A percentile compares a stretch with the other conserved stretches of the same genome.
These are phyloP conservation scores for Clonostachys rosea DNA, from an alignment of 2,329 filamentous ascomycete genomes.

Conservation along the genomic window DNA sequence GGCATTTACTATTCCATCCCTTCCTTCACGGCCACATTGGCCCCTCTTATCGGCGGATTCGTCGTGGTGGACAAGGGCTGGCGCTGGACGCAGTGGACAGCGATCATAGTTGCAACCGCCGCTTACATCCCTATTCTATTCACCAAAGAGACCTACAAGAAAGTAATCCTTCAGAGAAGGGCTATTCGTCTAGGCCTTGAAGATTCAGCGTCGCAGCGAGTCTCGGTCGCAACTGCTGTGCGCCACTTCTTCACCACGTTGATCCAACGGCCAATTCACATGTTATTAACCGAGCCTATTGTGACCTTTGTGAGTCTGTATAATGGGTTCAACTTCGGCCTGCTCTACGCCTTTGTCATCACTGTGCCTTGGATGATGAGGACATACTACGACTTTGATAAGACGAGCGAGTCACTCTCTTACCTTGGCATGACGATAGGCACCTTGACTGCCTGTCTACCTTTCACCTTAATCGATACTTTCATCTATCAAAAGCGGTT, in stretches of 20 bases:
- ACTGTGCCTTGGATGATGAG: constrained; percentile 66
- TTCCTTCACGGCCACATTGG: constrained; percentile 58
- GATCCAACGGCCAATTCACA: constrained; percentile 60
- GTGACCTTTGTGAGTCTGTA: constrained; percentile 62
- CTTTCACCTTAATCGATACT: constrained; percentile 41
- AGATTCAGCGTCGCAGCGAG: constrained; percentile 15
- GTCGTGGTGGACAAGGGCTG: constrained; percentile 59
- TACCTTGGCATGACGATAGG: constrained; percentile 68
- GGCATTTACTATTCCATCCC: constrained; percentile 61
- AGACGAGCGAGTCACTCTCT: constrained; percentile 56
- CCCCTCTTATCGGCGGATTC: constrained; percentile 66
- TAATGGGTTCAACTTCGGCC: constrained; percentile 57
- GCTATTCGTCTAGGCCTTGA: constrained; percentile 28
- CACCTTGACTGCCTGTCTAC: constrained; percentile 44
- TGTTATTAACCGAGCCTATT: constrained; percentile 68
- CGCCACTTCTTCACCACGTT: constrained; percentile 30
- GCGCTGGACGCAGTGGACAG: constrained; percentile 48
- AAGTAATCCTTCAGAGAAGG: constrained; percentile 45
- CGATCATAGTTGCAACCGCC: constrained; percentile 27
- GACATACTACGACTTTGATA: constrained; percentile 50
- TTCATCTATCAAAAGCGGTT: constrained; percentile 50
- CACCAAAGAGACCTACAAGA: constrained; percentile 58
- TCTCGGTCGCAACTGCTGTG: constrained; percentile 13
- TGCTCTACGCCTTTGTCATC: constrained; percentile 55
- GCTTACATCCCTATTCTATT: constrained; percentile 57